These are phyloP conservation scores for Coemansia sp. DNA, from an alignment of 192 early-diverging fungal species.

Conservation along the genomic window DNA sequence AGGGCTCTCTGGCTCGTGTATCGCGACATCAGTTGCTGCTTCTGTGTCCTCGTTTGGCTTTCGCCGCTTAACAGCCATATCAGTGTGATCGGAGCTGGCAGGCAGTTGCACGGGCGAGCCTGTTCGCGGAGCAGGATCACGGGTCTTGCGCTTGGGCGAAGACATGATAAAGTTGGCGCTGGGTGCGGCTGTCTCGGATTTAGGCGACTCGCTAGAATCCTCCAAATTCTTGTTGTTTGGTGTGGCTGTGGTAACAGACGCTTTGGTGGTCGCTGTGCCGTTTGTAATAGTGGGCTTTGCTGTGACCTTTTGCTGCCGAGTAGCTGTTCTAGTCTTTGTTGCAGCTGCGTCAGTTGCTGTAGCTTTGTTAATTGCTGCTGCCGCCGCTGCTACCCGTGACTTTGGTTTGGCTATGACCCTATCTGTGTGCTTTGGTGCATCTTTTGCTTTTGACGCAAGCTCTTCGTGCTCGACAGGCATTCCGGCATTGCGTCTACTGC, in stretches of 20 bases:
- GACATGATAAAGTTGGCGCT: constrained; percentile 52
- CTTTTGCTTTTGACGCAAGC: neutral
- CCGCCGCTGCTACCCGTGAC: neutral
- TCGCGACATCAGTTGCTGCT: neutral
- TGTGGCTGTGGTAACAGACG: neutral
- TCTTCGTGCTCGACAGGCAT: constrained; percentile 13
- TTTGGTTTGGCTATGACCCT: constrained; percentile 8
- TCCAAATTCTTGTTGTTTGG: neutral
- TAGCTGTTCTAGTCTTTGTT: neutral
- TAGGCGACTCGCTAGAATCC: neutral
- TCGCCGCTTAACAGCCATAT: constrained; percentile 14
- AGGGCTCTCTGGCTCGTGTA: neutral
- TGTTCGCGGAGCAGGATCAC: neutral
- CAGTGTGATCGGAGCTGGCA: neutral
- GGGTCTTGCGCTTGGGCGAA: constrained; percentile 50
- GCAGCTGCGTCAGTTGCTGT: neutral
- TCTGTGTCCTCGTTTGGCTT: constrained; percentile 1
- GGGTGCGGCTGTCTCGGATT: neutral
- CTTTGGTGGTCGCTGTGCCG: too few species aligned
- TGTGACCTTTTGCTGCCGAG: neutral
- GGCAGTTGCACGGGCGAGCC: neutral
- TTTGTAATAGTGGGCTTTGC: too few species aligned
- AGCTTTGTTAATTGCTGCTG: constrained; percentile 6
- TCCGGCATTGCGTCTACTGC: constrained; percentile 10
- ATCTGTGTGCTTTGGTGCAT: neutral